Evolutionary conservation across 2,329 filamentous ascomycete genomes (phyloP), one percentile per base, ranked within the genome.

Genomic region (Simplicillium aogashimaense): DNA sequence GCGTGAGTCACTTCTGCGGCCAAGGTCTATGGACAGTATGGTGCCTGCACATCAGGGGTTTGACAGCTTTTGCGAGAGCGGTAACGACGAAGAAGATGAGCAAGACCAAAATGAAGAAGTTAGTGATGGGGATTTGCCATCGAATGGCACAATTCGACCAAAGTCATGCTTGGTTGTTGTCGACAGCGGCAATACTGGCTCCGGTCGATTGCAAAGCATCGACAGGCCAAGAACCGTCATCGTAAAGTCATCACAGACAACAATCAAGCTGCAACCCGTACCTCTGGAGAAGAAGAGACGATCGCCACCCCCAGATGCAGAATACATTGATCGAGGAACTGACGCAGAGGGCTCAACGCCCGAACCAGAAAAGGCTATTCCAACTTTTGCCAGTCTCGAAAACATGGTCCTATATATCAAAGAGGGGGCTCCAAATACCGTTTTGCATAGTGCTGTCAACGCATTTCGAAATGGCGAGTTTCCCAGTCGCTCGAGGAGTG

Each of bases 391-490:
- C 0, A 55, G 76, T 33, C 49, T 63, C 1, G 78, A 81, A 49
- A 72, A 81, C 44, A 51, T 79, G 2, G 63, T 79, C 3, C 60
- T 82, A 17, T 63, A 73, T 35, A 67, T 81, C 41, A 69, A 65
- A 12, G 63, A 67, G 8, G 65, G 66, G 2, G 53, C 56, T 1
- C 51, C 54, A 0, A 63, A 73, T 43, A 43, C 53, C 2, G 50
- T 69, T 0, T 53, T 79, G 2, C 65, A 70, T 16, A 61, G 61
- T 1, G 62, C 71, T 13, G 58, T 78, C 28, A 55, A 59, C 20
- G 64, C 66, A 2, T 72, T 76, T 46, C 62, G 59, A 3, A 25
- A 25, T 9, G 20, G 20, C 20, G 20, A 25, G 20, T 25, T 25
- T 9, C 20, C 20, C 20, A 25, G 20, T 9, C 20, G 20, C 20